phyloP scores from a whole-genome alignment of 352 stramenopile genomes.

The Blastocystis sp. region DNA sequence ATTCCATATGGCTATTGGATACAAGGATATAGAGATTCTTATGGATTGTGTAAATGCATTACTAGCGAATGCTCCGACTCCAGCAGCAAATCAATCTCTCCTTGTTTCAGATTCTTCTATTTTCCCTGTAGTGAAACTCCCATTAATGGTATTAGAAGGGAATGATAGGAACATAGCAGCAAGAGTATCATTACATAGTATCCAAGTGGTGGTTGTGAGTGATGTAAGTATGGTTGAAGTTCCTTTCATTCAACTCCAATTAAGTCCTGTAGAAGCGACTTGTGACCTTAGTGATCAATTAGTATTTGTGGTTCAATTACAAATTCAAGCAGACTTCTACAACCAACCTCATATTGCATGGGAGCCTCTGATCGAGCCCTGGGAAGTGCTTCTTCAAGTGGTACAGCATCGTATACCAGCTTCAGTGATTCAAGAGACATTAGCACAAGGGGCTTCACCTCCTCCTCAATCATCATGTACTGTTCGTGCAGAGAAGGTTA shows the following conservation, averaged over 20 bases:
- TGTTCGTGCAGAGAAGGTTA: not conserved
- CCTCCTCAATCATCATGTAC: not conserved
- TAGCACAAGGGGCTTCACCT: not conserved
- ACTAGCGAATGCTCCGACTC: not conserved
- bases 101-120: not conserved
- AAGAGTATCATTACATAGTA: not conserved
- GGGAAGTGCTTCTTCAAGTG: constrained; percentile 43
- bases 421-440: not conserved
- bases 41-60: not conserved
- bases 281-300: not conserved
- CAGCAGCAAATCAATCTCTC: not conserved
- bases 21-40: constrained; percentile 12
- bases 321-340: constrained; percentile 20
- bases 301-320: not conserved
- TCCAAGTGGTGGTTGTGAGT: constrained; percentile 28
- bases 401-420: not conserved
- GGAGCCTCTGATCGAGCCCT: constrained; percentile 64
- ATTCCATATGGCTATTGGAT: not conserved
- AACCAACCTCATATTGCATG: constrained; percentile 24
- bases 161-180: not conserved
- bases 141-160: not conserved
- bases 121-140: not conserved
- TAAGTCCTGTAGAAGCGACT: not conserved
- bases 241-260: constrained; percentile 15
- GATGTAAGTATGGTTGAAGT: constrained; percentile 28